Percentiles rank a stretch among this genome's conserved stretches.
phyloP scores from a whole-genome alignment of 352 stramenopile genomes.

The Globisporangium perplexum region DNA sequence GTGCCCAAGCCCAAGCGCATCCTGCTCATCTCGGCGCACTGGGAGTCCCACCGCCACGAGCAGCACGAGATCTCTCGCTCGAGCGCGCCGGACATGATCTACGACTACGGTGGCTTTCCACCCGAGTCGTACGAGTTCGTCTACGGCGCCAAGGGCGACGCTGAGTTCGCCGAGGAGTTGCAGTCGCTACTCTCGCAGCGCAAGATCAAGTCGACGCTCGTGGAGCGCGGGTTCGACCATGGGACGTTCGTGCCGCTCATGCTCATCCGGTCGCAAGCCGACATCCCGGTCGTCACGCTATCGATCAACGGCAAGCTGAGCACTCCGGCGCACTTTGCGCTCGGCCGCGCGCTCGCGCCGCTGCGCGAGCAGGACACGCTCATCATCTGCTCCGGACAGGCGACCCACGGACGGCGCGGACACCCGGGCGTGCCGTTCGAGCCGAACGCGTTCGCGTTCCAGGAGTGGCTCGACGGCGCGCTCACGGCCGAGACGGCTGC shows the following conservation, averaged over 20 bases:
- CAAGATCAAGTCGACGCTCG: constrained; percentile 47
- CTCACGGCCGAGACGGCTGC: constrained; percentile 18
- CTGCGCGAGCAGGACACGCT: constrained; percentile 73
- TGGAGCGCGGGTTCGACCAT: constrained; percentile 82
- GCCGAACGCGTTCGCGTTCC: constrained; percentile 27
- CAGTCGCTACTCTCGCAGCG: constrained; percentile 38
- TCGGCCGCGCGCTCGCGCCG: constrained; percentile 56
- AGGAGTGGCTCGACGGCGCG: constrained; percentile 32
- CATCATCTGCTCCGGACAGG: constrained; percentile 79
- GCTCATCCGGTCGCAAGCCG: constrained; percentile 72
- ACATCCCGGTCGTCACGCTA: constrained; percentile 84
- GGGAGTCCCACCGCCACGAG: constrained; percentile 35
- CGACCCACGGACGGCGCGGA: constrained; percentile 23
- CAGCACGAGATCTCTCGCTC: constrained; percentile 54
- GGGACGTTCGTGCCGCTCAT: constrained; percentile 86
- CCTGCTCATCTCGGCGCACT: constrained; percentile 85
- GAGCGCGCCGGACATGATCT: constrained; percentile 60
- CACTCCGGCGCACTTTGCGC: constrained; percentile 43
- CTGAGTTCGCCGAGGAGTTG: constrained; percentile 61
- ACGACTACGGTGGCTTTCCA: constrained; percentile 89
- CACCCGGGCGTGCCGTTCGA: not conserved
- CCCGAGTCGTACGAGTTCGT: constrained; percentile 71
- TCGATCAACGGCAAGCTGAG: constrained; percentile 64
- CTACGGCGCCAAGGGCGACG: constrained; percentile 68
- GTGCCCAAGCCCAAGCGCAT: constrained; percentile 50